A percentile compares a stretch with the other conserved stretches of the same genome.
These are phyloP conservation scores for Lasiosphaeriaceae sp. DNA, from an alignment of 495 filamentous ascomycete genomes.

Conservation along the genomic window DNA sequence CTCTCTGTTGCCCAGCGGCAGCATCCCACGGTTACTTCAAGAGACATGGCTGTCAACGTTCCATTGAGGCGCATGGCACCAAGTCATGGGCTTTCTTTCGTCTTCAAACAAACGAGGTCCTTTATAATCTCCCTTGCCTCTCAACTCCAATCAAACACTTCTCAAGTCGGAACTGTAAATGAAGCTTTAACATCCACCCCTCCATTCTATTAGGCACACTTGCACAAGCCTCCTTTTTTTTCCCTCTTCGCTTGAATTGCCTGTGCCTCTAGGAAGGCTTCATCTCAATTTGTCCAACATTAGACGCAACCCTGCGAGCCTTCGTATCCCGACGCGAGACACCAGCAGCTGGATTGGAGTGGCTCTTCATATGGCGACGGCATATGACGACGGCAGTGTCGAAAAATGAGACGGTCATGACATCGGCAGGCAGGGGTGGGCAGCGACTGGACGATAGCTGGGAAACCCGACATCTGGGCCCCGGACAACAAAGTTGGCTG, in stretches of 20 bases:
- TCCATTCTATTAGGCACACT: background rate
- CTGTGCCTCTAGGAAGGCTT: background rate
- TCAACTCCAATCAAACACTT: background rate
- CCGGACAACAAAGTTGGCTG: no score
- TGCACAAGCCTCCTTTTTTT: background rate
- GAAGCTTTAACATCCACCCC: background rate
- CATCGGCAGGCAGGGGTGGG: no score
- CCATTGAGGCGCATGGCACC: conserved; percentile 5
- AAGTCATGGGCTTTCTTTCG: background rate
- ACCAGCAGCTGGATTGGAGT: background rate
- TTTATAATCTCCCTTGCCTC: background rate
- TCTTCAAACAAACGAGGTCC: background rate
- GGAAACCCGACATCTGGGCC: no score
- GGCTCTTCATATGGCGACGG: no score
- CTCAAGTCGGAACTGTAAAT: background rate
- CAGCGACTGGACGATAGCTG: no score
- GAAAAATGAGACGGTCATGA: no score
- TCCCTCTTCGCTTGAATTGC: background rate
- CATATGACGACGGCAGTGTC: no score
- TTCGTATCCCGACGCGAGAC: background rate
- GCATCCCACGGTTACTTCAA: conserved; percentile 8
- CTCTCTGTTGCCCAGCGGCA: conserved; percentile 10
- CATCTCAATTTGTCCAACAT: conserved; percentile 4
- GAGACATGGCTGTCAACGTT: background rate
- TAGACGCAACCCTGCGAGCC: conserved; percentile 9